A percentile compares a stretch with the other conserved stretches of the same genome.
Conservation (phyloP, 345 rosid genomes). For the Aquilaria sinensis region DNA sequence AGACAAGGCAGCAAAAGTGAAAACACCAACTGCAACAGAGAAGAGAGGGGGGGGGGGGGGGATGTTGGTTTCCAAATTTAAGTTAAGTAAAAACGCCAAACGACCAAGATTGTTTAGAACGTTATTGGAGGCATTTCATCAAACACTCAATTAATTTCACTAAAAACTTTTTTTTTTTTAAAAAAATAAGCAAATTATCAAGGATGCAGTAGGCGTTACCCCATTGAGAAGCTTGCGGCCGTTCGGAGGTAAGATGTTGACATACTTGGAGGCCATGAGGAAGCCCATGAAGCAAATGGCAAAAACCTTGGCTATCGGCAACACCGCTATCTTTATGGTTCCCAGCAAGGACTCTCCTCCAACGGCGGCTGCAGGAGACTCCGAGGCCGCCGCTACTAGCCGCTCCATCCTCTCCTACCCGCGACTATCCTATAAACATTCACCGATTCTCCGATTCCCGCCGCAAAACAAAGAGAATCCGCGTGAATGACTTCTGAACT, state of each 20-base stretch:
- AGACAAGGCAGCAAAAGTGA: constrained; percentile 89
- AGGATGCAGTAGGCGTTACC: constrained; percentile 23
- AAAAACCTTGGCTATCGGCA: constrained; percentile 87
- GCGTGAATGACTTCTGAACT: too few species aligned
- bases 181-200: background rate
- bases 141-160: too few species aligned
- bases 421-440: background rate
- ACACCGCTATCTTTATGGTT: constrained; percentile 69
- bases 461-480: too few species aligned
- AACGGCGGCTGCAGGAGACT: constrained; percentile 20
- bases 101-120: too few species aligned
- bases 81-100: too few species aligned
- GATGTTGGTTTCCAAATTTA: too few species aligned
- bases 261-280: constrained; percentile 89
- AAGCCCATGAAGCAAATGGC: constrained; percentile 86
- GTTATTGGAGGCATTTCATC: too few species aligned
- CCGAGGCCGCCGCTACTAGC: constrained; percentile 28
- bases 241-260: constrained; percentile 75
- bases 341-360: constrained; percentile 43
- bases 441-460: too few species aligned
- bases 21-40: constrained; percentile 64
- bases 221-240: constrained; percentile 85
- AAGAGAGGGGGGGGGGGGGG: too few species aligned
- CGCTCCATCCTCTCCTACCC: constrained; percentile 20
- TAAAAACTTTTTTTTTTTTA: background rate